Base-by-base conservation (phyloP, 2,329 filamentous ascomycete genomes). In the Seiridium cupressi region DNA sequence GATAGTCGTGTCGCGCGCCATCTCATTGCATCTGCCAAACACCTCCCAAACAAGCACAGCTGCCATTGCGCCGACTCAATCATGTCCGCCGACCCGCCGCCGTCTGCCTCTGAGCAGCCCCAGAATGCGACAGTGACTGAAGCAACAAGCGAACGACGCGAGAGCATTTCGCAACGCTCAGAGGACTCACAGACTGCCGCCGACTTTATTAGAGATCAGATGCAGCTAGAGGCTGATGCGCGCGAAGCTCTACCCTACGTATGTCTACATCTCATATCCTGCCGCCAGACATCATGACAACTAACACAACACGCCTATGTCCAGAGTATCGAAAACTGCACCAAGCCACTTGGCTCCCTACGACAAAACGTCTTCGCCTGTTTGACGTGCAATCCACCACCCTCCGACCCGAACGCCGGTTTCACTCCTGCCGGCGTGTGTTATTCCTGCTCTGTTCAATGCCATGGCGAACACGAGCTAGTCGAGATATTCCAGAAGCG, bases 401-500 rank as follows among this genome's bases (percentile, higher is more conserved):
- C 93, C 1, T 69, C 81, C 3, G 83, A 85, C 49, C 71, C 82
- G 1, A 79, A 84, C 48, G 87, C 88, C 55, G 79, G 88, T 1
- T 91, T 89, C 73, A 84, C 80, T 6, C 81, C 89, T 5, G 95
- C 94, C 3, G 95, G 91, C 34, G 86, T 99, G 60, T 99, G 95
- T 81, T 99, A 99, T 70, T 91, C 93, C 31, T 99, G 95, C 78
- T 97, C 94, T 5, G 92, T 99, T 61, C 91, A 94, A 68, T 99
- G 95, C 73, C 95, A 99, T 70, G 94, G 95, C 66, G 93, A 98
- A 70, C 95, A 99, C 73, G 90, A 85, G 1, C 86, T 99, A 34
- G 95, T 98, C 55, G 95, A 99, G 77, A 89, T 99, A 26, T 99
- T 99, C 78, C 89, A 86, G 72, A 98, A 97, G 79, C 89, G 96